Percentiles rank a stretch among this genome's conserved stretches.
phyloP scores from a whole-genome alignment of 805 yeast genomes.

The Yarrowia porcina region DNA sequence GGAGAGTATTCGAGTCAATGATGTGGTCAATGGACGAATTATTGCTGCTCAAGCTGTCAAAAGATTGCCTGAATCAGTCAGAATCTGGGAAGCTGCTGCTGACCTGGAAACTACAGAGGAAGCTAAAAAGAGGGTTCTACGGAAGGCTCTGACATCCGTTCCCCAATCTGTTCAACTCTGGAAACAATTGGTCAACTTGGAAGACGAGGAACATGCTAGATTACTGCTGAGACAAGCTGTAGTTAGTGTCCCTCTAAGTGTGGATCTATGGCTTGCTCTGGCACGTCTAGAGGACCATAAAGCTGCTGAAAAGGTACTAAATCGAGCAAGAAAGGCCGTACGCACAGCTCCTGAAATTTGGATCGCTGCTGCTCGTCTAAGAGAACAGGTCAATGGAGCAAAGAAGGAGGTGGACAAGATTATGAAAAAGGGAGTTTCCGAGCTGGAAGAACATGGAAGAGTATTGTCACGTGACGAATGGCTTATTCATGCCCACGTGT shows the following conservation, averaged over 20 bases:
- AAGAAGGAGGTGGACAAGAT: slow-evolving; percentile 44
- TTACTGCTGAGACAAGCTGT: slow-evolving; percentile 63
- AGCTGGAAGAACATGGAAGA: slow-evolving; percentile 41
- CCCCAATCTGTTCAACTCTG: slow-evolving; percentile 64
- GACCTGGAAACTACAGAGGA: slow-evolving; percentile 58
- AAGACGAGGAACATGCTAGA: slow-evolving; percentile 49
- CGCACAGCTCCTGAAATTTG: slow-evolving; percentile 54
- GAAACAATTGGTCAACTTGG: slow-evolving; percentile 61
- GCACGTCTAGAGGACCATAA: slow-evolving; percentile 45
- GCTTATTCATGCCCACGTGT: slow-evolving; percentile 53
- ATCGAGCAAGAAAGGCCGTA: slow-evolving; percentile 56
- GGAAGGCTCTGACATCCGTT: slow-evolving; percentile 65
- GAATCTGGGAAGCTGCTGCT: slow-evolving; percentile 70
- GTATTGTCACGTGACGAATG: slow-evolving; percentile 46
- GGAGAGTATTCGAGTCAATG: slow-evolving; percentile 66
- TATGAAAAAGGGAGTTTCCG: slow-evolving; percentile 48
- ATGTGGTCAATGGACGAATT: slow-evolving; percentile 46
- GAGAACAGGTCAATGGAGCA: slow-evolving; percentile 51
- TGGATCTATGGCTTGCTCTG: slow-evolving; percentile 63
- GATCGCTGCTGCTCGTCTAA: slow-evolving; percentile 67
- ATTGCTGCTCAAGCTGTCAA: slow-evolving; percentile 66
- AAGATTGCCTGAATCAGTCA: slow-evolving; percentile 52
- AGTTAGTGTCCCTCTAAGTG: slow-evolving; percentile 61
- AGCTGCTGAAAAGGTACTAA: slow-evolving; percentile 54
- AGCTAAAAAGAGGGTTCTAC: slow-evolving; percentile 55